Percentiles rank a stretch among this genome's conserved stretches.
These are phyloP conservation scores for Pyrenochaeta sp. DNA, from an alignment of 2,329 filamentous ascomycete species.

Conservation along the genomic window DNA sequence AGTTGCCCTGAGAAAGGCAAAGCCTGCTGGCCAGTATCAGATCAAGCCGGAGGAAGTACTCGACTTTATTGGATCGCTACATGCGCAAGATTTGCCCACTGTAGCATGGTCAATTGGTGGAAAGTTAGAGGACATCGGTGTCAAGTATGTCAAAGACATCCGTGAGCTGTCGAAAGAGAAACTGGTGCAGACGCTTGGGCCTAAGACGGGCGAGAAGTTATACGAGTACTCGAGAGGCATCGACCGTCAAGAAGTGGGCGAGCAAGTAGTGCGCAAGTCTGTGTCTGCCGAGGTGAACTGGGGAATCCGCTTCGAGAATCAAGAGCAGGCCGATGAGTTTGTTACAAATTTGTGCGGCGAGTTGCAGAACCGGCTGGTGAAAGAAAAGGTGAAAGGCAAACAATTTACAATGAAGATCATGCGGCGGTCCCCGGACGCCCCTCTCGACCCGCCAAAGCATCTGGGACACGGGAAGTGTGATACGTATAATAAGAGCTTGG, in stretches of 20 bases:
- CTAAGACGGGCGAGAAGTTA: constrained; percentile 90
- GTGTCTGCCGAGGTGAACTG: constrained; percentile 98
- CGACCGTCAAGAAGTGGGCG: constrained; percentile 84
- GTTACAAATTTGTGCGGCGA: constrained; percentile 85
- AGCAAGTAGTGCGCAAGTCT: constrained; percentile 86
- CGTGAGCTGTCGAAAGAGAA: constrained; percentile 79
- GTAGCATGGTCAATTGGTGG: constrained; percentile 90
- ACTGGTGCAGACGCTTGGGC: constrained; percentile 77
- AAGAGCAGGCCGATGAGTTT: constrained; percentile 94
- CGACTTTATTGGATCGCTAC: constrained; percentile 77
- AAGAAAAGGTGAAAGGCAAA: constrained; percentile 85
- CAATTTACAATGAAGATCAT: constrained; percentile 96
- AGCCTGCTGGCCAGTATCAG: constrained; percentile 92
- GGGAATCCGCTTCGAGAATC: constrained; percentile 93
- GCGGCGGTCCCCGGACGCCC: constrained; percentile 84
- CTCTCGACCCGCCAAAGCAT: constrained; percentile 90
- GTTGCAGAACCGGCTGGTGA: constrained; percentile 78
- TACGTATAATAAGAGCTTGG: constrained; percentile 85
- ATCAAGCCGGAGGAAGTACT: constrained; percentile 82
- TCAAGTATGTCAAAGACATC: constrained; percentile 84
- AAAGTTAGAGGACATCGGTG: constrained; percentile 86
- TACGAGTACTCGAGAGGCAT: constrained; percentile 92
- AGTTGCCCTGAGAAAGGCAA: constrained; percentile 87
- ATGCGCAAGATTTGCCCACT: constrained; percentile 84
- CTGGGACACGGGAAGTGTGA: constrained; percentile 96